Percentiles rank a stretch among this genome's conserved stretches.
Evolutionary conservation across 768 basidiomycete species (phyloP).

Genomic region (Termitomyces sp.): DNA sequence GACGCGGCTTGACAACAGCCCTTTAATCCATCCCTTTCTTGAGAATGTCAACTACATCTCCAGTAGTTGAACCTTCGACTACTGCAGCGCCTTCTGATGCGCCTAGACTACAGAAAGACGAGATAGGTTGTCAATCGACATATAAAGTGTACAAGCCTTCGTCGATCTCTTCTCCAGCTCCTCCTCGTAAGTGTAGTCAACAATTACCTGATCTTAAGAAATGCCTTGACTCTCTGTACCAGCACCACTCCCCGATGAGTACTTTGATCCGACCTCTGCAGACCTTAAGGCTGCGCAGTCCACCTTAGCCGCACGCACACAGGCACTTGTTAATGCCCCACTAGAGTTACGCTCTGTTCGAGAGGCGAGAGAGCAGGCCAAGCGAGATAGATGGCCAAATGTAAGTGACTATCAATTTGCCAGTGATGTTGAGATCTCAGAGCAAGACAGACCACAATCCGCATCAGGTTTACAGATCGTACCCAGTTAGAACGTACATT

Average conservation of each 20-base stretch:
- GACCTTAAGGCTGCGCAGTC: conserved; percentile 69
- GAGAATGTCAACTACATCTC: conserved; percentile 9
- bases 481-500: conserved; percentile 78
- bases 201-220: neutral
- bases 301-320: conserved; percentile 52
- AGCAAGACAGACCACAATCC: conserved; percentile 62
- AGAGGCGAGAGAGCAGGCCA: conserved; percentile 55
- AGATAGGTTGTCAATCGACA: conserved; percentile 6
- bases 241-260: conserved; percentile 62
- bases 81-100: conserved; percentile 1
- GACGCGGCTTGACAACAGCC: neutral
- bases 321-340: conserved; percentile 63
- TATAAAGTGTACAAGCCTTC: conserved; percentile 50
- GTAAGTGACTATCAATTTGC: conserved; percentile 30
- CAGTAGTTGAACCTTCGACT: conserved; percentile 8
- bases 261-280: conserved; percentile 64
- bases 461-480: conserved; percentile 75
- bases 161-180: conserved; percentile 16
- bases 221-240: conserved; percentile 4
- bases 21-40: neutral
- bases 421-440: neutral
- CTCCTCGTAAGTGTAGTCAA: conserved; percentile 26
- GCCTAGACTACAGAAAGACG: conserved; percentile 1
- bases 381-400: conserved; percentile 65
- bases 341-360: conserved; percentile 58